Evolutionary conservation across 495 filamentous ascomycete species (phyloP), one percentile per base, ranked within the genome.

Genomic region (Lichina pygmaea): DNA sequence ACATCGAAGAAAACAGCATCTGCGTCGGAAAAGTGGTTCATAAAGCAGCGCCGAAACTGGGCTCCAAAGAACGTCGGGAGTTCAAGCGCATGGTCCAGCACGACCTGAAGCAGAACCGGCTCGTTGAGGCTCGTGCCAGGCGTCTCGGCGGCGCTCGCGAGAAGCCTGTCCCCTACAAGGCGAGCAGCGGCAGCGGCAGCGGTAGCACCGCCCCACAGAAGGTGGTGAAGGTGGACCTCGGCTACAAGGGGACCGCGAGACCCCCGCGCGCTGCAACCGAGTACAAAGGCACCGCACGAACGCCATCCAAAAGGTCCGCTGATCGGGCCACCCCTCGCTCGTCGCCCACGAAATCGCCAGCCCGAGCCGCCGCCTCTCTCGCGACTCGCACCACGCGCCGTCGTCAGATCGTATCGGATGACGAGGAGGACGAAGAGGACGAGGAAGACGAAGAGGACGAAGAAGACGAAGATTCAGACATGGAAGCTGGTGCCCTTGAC

Each of bases 401-500:
- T 34, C 45, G 34, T 41, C 33, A 11, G n/a, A 60, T 60, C 49
- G 53, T 50, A n/a, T 48, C 48, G 44, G 61, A 58, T 1, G 58
- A 62, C 34, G 53, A 62, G 12, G 54, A 57, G 1, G 55, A 56
- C 3, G 61, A 63, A 16, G 36, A 5, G 2, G 36, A 15, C 10
- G 36, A 15, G 1, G 36, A 5, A 2, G 66, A 75, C 42, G 65
- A 74, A 40, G 67, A 70, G 43, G 66, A 65, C 44, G 70, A 63
- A 16, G 71, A 65, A 0, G 72, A 75, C 33, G 62, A 43, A 12
- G 70, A 65, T 3, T 73, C 71, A 10, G 75, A 74, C 48, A 79
- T 79, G 75, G 75, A 79, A 54, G 75, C 68, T 46, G 72, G 68
- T 10, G 58, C 67, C 17, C 65, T 65, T 42, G 73, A 75, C 49